Percentiles rank a stretch among this genome's conserved stretches.
Conservation (phyloP, 805 yeast species). For the Lipomyces kockii region DNA sequence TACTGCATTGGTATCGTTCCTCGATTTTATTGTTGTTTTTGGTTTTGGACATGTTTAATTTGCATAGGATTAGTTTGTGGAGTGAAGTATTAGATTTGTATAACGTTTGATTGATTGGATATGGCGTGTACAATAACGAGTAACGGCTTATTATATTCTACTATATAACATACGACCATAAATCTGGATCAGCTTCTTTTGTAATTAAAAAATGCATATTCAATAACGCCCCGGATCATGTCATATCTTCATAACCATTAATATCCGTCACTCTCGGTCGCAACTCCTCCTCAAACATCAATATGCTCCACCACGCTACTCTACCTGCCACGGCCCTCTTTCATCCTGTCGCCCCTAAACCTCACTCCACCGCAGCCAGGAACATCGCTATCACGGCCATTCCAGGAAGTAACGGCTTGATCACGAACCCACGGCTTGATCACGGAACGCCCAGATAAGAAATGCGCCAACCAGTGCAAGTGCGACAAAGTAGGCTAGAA, state of each 20-base stretch:
- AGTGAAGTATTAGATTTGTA: not conserved
- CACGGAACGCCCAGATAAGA: slow-evolving; percentile 6
- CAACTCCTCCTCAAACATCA: not conserved
- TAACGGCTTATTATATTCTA: not conserved
- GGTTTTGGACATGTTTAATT: not conserved
- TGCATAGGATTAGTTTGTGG: not conserved
- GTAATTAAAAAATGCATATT: not conserved
- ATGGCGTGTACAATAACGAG: not conserved
- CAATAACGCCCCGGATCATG: not conserved
- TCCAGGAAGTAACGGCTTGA: not conserved
- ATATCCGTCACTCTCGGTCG: slow-evolving; percentile 8
- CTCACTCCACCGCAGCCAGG: slow-evolving; percentile 1
- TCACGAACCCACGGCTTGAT: not conserved
- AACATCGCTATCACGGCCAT: slow-evolving; percentile 5
- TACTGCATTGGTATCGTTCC: not conserved
- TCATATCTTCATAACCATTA: not conserved
- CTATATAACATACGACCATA: not conserved
- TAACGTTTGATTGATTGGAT: not conserved
- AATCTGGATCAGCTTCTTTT: no score
- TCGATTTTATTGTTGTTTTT: not conserved
- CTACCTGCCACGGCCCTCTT: slow-evolving; percentile 5
- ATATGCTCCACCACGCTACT: not conserved
- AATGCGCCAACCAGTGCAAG: slow-evolving; percentile 10
- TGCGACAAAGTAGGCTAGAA: slow-evolving; percentile 19
- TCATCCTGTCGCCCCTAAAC: not conserved